phyloP scores from a whole-genome alignment of 345 rosid species.

The Cochlearia excelsa region DNA sequence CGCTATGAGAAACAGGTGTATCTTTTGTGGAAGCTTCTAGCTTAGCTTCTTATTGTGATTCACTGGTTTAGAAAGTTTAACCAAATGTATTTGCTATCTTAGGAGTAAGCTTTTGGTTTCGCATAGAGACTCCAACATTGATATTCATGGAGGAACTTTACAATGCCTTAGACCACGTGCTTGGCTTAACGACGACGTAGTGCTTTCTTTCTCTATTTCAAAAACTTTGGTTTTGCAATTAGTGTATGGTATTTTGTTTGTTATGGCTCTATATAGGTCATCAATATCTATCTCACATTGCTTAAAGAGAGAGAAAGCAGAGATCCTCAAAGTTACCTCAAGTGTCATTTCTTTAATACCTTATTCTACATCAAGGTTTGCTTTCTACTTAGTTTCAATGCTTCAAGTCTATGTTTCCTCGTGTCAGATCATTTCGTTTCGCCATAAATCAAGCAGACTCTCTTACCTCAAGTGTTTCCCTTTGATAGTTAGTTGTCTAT shows the following conservation, averaged over 20 bases:
- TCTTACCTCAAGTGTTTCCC: too few species aligned
- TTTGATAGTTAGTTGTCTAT: neutral
- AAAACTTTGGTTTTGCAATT: neutral
- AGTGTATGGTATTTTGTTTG: neutral
- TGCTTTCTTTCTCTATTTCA: neutral
- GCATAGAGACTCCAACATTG: slow-evolving; percentile 57
- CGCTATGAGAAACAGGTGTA: too few species aligned
- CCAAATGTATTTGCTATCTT: slow-evolving; percentile 14
- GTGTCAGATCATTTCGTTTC: too few species aligned
- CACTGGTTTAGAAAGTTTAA: slow-evolving; percentile 4
- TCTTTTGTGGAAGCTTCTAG: too few species aligned
- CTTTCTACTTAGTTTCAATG: neutral
- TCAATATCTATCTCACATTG: slow-evolving; percentile 76
- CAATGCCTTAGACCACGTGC: slow-evolving; percentile 59
- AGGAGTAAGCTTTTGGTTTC: slow-evolving; percentile 55
- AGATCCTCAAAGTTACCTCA: slow-evolving; percentile 68
- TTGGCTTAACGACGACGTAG: slow-evolving; percentile 93
- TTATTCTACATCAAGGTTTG: slow-evolving; percentile 88
- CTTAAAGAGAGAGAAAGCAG: slow-evolving; percentile 87
- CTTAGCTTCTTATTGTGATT: neutral
- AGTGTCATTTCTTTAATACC: slow-evolving; percentile 87
- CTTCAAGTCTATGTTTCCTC: neutral
- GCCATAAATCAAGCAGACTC: too few species aligned
- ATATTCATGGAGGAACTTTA: slow-evolving; percentile 58
- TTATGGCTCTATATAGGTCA: slow-evolving; percentile 47